Base-by-base conservation (phyloP, 2,329 filamentous ascomycete species). In the Fusarium hostae region DNA sequence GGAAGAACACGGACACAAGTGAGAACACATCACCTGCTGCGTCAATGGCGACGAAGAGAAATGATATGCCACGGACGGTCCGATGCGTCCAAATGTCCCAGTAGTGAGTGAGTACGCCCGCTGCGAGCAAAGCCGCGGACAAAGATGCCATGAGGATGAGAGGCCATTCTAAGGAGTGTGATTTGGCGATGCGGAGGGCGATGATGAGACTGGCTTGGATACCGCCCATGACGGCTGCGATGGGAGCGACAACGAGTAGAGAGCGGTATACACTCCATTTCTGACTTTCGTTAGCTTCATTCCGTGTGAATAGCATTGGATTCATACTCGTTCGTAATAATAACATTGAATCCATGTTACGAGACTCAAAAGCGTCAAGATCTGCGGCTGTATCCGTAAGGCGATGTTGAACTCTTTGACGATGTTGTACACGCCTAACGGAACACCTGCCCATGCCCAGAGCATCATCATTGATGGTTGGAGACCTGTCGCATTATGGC, bases 381-480 rank as follows among this genome's bases (percentile, higher is more conserved):
- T 80, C 72, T 85, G 82, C 13, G 83, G 83, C 59, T 85, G 83
- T 20, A 84, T 79, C 15, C 77, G 79, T 18, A 84, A 68, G 5
- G 83, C 83, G 5, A 84, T 30, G 55, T 84, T 84, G 72, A 84
- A 84, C 15, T 77, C 75, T 58, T 80, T 76, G 28, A 82, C 81
- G 39, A 84, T 82, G 64, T 84, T 85, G 72, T 84, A 85, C 9
- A 84, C 82, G 4, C 91, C 91, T 0, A 93, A 82, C 1, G 90
- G 90, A 0, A 92, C 87, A 1, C 91, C 91, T 3, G 91, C 91
- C 81, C 85, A 88, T 0, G 89, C 89, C 86, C 91, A 93, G 4
- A 92, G 83, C 77, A 93, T 86, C 90, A 93, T 92, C 90, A 93
- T 92, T 0, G 88, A 88, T 0, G 88, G 86, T 54, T 92, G 90